These are phyloP conservation scores for Marasmius tenuissimus DNA, from an alignment of 1,284 basidiomycete species.

Conservation along the genomic window DNA sequence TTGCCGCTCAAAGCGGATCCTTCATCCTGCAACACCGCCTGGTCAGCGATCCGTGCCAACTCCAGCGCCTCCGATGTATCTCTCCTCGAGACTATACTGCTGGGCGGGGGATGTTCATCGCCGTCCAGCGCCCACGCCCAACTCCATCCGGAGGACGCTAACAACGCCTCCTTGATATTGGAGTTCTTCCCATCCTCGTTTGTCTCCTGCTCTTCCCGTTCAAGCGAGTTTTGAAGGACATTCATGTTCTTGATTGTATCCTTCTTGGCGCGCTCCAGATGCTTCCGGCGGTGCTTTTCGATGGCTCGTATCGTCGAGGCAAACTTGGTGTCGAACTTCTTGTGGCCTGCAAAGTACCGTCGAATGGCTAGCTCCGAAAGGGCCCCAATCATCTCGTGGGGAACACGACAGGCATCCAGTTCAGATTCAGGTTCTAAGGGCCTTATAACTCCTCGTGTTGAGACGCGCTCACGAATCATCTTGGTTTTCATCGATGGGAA, in stretches of 20 bases:
- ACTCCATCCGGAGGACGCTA: slow-evolving; percentile 52
- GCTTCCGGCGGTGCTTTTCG: slow-evolving; percentile 58
- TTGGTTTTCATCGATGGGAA: slow-evolving; percentile 36
- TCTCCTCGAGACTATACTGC: slow-evolving; percentile 75
- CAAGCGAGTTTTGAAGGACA: slow-evolving; percentile 36
- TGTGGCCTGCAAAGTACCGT: slow-evolving; percentile 62
- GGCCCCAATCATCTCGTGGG: slow-evolving; percentile 65
- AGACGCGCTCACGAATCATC: slow-evolving; percentile 88
- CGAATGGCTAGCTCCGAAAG: slow-evolving; percentile 64
- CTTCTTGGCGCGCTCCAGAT: slow-evolving; percentile 59
- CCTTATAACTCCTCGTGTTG: slow-evolving; percentile 74
- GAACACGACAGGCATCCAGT: slow-evolving; percentile 65
- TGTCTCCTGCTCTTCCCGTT: slow-evolving; percentile 24
- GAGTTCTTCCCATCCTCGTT: slow-evolving; percentile 16
- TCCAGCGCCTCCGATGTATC: slow-evolving; percentile 75
- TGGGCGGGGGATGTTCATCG: slow-evolving; percentile 78
- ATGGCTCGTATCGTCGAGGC: slow-evolving; percentile 51
- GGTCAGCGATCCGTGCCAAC: slow-evolving; percentile 71
- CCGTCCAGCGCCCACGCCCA: slow-evolving; percentile 78
- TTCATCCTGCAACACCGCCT: slow-evolving; percentile 51
- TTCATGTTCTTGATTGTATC: slow-evolving; percentile 52
- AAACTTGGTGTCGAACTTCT: slow-evolving; percentile 64
- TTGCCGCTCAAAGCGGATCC: slow-evolving; percentile 62
- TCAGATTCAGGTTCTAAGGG: slow-evolving; percentile 74
- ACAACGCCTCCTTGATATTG: slow-evolving; percentile 46